Conservation (phyloP, 2,329 filamentous ascomycete species). For the Curvularia verruculosa region DNA sequence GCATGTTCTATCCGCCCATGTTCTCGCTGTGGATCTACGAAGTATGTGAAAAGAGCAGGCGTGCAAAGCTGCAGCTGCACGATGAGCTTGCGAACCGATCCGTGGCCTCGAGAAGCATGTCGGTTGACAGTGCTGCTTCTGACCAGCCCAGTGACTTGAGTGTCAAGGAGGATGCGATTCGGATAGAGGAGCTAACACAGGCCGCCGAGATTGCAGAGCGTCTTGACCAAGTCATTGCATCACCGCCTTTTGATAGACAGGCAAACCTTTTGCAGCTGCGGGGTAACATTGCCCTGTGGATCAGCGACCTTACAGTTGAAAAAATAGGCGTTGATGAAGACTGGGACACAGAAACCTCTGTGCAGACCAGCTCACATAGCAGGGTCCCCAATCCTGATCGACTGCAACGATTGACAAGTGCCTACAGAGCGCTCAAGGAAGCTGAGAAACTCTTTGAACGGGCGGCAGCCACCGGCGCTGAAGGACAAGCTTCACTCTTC, state of each 20-base stretch:
- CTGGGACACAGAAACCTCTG: slow-evolving; percentile 19
- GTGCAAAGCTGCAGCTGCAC: slow-evolving; percentile 39
- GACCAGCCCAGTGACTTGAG: slow-evolving; percentile 12
- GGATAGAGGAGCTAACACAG: slow-evolving; percentile 60
- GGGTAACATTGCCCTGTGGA: slow-evolving; percentile 76
- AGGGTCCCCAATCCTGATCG: slow-evolving; percentile 13
- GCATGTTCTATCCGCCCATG: slow-evolving; percentile 82
- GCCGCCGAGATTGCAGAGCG: slow-evolving; percentile 69
- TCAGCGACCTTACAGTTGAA: slow-evolving; percentile 68
- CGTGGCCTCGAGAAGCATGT: slow-evolving; percentile 20
- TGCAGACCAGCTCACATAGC: background rate
- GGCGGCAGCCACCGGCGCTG: slow-evolving; percentile 30
- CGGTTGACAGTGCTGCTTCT: slow-evolving; percentile 16
- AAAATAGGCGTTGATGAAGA: slow-evolving; percentile 22
- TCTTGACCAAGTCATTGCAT: slow-evolving; percentile 74
- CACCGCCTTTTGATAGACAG: slow-evolving; percentile 72
- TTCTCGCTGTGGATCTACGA: slow-evolving; percentile 82
- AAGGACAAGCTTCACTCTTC: slow-evolving; percentile 20
- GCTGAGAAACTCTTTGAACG: slow-evolving; percentile 33
- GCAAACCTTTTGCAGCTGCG: slow-evolving; percentile 71
- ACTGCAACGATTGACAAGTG: slow-evolving; percentile 21
- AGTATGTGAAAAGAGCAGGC: slow-evolving; percentile 65
- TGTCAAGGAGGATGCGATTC: slow-evolving; percentile 46
- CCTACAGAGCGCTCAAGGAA: slow-evolving; percentile 29
- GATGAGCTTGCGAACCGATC: slow-evolving; percentile 7